Base-by-base conservation (phyloP, 345 rosid genomes). In the Sonneratia caseolaris region DNA sequence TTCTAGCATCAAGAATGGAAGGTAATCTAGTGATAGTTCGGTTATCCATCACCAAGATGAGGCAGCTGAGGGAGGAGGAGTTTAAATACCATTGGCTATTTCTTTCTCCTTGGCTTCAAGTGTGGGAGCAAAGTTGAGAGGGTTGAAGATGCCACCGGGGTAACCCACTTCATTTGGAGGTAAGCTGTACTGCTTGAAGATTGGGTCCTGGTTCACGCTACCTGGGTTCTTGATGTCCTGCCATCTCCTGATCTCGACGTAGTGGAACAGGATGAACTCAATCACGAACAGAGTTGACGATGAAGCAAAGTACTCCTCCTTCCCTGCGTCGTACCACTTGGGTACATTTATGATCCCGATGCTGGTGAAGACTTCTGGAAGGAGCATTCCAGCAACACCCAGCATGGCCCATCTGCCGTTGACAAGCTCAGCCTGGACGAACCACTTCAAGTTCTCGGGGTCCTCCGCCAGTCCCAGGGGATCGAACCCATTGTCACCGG, bases 151-250 rank as follows among this genome's bases (percentile, higher is more conserved):
- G 49, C 98, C 78, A 22, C 98, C 98, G 1, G 97, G 98, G 85
- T 94, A 94, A 0, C 98, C 98, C 12, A 70, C 73, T 74, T 94
- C 97, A 42, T 87, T 51, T 1, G 92, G 92, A 56, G 98, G 95
- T 84, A 94, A 86, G 84, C 95, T 90, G 90, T 91, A 94, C 68
- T 94, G 98, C 89, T 91, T 94, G 78, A 91, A 91, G 83, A 94
- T 94, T 11, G 98, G 98, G 71, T 94, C 98, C 82, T 94, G 98
- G 89, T 94, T 90, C 91, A 94, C 97, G 77, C 95, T 69, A 18
- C 98, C 98, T 0, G 96, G 97, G 88, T 94, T 94, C 85, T 94
- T 94, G 7, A 91, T 94, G 81, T 94, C 98, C 77, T 94, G 97
- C 98, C 98, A 94, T 74, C 98, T 78, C 84, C 98, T 86, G 72